Evolutionary conservation across 1,139 yeast genomes (phyloP).

Genomic region (Pichia sp.): DNA sequence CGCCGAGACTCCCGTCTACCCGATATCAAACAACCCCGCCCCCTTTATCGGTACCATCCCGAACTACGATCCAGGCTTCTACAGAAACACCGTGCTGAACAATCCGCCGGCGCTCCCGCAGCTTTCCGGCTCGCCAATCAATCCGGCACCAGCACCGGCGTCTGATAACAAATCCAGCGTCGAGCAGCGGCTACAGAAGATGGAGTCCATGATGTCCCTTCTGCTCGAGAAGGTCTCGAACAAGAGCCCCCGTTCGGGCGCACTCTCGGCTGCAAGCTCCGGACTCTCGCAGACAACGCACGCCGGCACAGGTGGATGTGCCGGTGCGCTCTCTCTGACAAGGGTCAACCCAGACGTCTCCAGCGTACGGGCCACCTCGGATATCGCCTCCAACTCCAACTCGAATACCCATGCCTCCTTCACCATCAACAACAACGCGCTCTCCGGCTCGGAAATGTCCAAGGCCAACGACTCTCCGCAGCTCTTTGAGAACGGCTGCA

Average conservation of each 20-base stretch:
- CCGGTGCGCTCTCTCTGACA: background rate
- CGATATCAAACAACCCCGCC: background rate
- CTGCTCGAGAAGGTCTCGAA: slow-evolving; percentile 17
- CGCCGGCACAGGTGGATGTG: background rate
- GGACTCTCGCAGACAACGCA: too few relatives aligned
- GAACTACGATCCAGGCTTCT: background rate
- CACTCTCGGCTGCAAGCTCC: background rate
- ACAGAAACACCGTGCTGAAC: background rate
- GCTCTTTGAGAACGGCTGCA: background rate
- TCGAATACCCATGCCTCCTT: background rate
- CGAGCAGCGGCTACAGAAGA: slow-evolving; percentile 23
- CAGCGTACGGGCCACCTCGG: background rate
- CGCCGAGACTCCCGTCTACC: background rate
- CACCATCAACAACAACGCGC: background rate
- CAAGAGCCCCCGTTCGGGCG: background rate
- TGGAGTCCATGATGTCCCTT: slow-evolving; percentile 29
- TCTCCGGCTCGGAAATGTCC: background rate
- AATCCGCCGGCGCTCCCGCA: background rate
- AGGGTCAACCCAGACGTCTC: background rate
- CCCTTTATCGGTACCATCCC: background rate
- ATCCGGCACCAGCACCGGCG: background rate
- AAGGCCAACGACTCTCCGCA: background rate
- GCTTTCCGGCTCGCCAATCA: background rate
- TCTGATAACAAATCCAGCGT: background rate
- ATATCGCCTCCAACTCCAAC: background rate